Evolutionary conservation across 805 yeast genomes (phyloP).

Genomic region (Wickerhamiella occidentalis): DNA sequence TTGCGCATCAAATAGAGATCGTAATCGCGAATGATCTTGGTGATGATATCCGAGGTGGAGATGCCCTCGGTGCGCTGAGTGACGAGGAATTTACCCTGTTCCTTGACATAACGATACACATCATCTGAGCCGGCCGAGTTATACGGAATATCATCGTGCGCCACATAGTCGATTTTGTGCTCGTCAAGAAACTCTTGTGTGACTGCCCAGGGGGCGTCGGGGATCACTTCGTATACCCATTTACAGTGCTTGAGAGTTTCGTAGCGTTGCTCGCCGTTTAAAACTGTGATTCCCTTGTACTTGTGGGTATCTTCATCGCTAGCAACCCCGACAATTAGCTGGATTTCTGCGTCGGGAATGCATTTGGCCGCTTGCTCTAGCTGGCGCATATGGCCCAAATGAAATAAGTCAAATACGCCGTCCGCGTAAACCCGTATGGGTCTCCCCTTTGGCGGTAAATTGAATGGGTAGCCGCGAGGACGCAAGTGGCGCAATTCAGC

Average conservation of each 20-base stretch:
- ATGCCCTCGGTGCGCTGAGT: slow-evolving; percentile 97
- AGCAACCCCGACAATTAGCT: slow-evolving; percentile 83
- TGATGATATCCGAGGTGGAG: slow-evolving; percentile 89
- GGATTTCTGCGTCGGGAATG: slow-evolving; percentile 52
- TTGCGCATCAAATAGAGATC: slow-evolving; percentile 94
- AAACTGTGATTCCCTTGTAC: slow-evolving; percentile 84
- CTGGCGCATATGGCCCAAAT: slow-evolving; percentile 95
- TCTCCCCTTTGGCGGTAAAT: slow-evolving; percentile 71
- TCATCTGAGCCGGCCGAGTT: slow-evolving; percentile 83
- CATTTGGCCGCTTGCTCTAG: slow-evolving; percentile 93
- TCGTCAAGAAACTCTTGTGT: slow-evolving; percentile 64
- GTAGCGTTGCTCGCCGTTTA: slow-evolving; percentile 74
- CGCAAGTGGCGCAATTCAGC: slow-evolving; percentile 62
- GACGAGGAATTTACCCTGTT: slow-evolving; percentile 77
- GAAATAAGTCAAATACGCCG: slow-evolving; percentile 94
- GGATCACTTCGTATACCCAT: slow-evolving; percentile 97
- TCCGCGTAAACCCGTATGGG: slow-evolving; percentile 94
- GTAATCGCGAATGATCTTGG: slow-evolving; percentile 88
- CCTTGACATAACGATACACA: slow-evolving; percentile 84
- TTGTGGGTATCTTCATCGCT: slow-evolving; percentile 83
- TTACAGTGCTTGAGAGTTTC: slow-evolving; percentile 87
- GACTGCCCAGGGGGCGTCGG: slow-evolving; percentile 92
- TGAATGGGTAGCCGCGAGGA: slow-evolving; percentile 67
- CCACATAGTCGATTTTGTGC: slow-evolving; percentile 88
- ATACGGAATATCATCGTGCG: slow-evolving; percentile 95